Evolutionary conservation across 345 rosid species (phyloP).

Genomic region (Moringa oleifera): DNA sequence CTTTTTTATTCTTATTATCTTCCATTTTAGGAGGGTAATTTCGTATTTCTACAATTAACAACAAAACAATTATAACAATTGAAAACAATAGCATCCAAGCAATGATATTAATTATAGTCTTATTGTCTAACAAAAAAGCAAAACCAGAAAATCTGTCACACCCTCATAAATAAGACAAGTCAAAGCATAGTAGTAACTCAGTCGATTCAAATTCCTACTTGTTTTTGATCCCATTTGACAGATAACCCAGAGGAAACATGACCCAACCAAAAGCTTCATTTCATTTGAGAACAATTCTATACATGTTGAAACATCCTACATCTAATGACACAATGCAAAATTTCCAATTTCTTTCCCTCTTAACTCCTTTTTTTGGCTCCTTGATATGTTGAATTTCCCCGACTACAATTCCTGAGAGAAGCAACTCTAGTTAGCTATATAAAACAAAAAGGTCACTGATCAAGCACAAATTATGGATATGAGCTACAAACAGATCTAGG

Average conservation of each 20-base stretch:
- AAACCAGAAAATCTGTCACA: no score
- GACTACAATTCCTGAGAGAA: constrained; percentile 2
- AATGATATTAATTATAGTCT: no score
- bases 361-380: background rate
- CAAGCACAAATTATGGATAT: constrained; percentile 2
- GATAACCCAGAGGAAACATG: background rate
- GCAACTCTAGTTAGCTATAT: constrained; percentile 1
- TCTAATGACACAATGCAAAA: background rate
- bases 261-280: constrained; percentile 12
- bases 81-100: no score
- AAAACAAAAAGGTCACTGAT: background rate
- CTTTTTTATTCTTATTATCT: no score
- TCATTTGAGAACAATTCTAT: constrained; percentile 10
- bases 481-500: background rate
- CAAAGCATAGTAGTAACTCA: no score
- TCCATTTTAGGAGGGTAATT: no score
- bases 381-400: background rate
- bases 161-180: no score
- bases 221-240: background rate
- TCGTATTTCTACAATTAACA: no score
- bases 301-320: constrained; percentile 13
- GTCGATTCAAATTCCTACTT: no score
- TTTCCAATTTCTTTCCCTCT: constrained; percentile 1
- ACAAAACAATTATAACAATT: no score
- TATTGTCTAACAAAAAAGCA: no score